Base-by-base conservation (phyloP, 495 filamentous ascomycete genomes). In the Podospora comata region DNA sequence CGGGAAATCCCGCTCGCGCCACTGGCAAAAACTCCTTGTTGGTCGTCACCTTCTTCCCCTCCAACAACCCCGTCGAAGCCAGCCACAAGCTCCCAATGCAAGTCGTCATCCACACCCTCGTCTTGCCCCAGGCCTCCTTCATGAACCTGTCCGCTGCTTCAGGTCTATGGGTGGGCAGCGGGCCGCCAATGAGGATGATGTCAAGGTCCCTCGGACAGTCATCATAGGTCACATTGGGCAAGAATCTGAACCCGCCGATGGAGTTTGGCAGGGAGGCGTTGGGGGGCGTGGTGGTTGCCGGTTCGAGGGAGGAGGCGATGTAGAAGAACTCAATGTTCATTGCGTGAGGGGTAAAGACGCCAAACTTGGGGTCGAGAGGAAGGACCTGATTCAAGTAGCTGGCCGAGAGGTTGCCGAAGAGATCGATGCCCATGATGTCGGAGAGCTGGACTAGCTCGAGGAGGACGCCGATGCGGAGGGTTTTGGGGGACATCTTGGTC, bases 391-490 rank as follows among this genome's bases (percentile, higher is more conserved):
- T 54, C 60, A 71, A 48, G 67, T 72, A 75, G 27, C 19, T 20
- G 5, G 16, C 1, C 9, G 70, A 71, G 44, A 75, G 67, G 67
- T 75, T 72, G 60, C 66, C 73, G 56, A 75, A 61, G 48, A 75
- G 60, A 68, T 72, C 73, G 64, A 72, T 70, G 64, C 66, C 68
- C 5, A 75, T 34, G n/a, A 72, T 72, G 65, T 75, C 73, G 62
- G 62, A 55, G 30, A 75, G 63, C 30, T 75, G 70, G 18, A 72
- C 73, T 4, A 30, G 53, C 28, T 75, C 73, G 62, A 75, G 67
- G 64, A 72, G 65, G n/a, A 75, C 65, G 53, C 62, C 70, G 44
- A 75, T 69, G 68, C 68, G 73, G 68, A 71, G 57, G 30, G 54
- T 53, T 44, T 70, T 72, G 58, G 58, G 56, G 30, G 20, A 19